Conservation (phyloP, 306 rosid genomes). For the Hippophae rhamnoides region DNA sequence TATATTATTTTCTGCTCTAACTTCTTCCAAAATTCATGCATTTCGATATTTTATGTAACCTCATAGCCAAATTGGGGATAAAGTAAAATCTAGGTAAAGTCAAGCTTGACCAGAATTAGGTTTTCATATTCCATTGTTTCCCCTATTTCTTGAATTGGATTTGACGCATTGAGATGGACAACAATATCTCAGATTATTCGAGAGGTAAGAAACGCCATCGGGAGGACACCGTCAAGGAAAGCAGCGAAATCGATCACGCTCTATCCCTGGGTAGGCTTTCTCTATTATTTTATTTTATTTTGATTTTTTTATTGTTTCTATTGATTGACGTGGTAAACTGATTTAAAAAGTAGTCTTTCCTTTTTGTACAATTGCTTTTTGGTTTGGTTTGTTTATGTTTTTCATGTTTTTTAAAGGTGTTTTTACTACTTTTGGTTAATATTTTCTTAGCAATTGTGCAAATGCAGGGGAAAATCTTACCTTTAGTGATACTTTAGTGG, state of each 20-base stretch:
- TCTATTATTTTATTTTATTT: neutral
- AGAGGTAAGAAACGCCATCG: slow-evolving; percentile 29
- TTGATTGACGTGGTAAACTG: neutral
- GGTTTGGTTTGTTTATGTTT: too few species aligned
- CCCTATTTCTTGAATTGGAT: slow-evolving; percentile 1
- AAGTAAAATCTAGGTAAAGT: too few species aligned
- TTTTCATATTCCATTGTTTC: neutral
- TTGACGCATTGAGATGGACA: slow-evolving; percentile 11
- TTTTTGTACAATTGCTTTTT: too few species aligned
- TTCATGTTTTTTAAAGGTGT: too few species aligned
- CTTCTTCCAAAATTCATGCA: too few species aligned
- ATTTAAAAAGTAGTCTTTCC: too few species aligned
- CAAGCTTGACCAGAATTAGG: too few species aligned
- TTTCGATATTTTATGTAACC: too few species aligned
- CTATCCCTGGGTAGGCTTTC: slow-evolving; percentile 17
- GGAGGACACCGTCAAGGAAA: slow-evolving; percentile 18
- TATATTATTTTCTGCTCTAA: too few species aligned
- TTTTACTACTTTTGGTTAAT: neutral
- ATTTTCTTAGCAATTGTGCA: neutral
- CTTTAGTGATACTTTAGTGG: slow-evolving; percentile 72
- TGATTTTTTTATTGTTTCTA: neutral
- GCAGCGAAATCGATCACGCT: slow-evolving; percentile 21
- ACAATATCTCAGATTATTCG: slow-evolving; percentile 17
- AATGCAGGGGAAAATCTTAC: slow-evolving; percentile 64
- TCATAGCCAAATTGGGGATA: too few species aligned